Evolutionary conservation across 371 early-diverging fungal genomes (phyloP).

Genomic region (Fennellomyces sp.): DNA sequence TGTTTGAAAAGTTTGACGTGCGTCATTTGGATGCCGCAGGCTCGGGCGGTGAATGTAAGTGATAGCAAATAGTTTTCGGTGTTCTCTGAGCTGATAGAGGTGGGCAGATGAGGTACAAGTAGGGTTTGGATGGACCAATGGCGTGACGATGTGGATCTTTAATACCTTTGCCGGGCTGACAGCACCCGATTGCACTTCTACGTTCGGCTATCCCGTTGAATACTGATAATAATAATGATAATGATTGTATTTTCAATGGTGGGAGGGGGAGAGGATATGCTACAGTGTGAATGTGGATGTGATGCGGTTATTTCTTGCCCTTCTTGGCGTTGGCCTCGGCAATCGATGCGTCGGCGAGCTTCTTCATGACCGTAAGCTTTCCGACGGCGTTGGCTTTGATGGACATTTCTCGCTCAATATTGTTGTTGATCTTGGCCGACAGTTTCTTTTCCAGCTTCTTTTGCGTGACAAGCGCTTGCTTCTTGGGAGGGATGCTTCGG

Average conservation of each 20-base stretch:
- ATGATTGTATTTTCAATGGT: not conserved
- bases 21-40: conserved; percentile 62
- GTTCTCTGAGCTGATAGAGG: too few relatives aligned
- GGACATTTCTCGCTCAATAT: conserved; percentile 71
- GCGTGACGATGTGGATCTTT: conserved; percentile 72
- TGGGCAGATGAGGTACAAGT: conserved; percentile 71
- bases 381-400: conserved; percentile 71
- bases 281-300: not conserved
- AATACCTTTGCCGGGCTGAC: conserved; percentile 44
- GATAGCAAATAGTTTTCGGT: not conserved
- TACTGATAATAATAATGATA: conserved; percentile 5
- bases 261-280: not conserved
- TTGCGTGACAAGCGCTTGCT: conserved; percentile 56
- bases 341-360: conserved; percentile 52
- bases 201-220: conserved; percentile 9
- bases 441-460: conserved; percentile 58
- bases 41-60: conserved; percentile 79
- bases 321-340: conserved; percentile 35
- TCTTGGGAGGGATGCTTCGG: conserved; percentile 63
- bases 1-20: conserved; percentile 87
- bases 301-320: conserved; percentile 11
- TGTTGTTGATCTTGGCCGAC: conserved; percentile 63
- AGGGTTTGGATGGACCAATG: conserved; percentile 97
- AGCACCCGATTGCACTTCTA: conserved; percentile 41
- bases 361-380: conserved; percentile 73